A percentile compares a stretch with the other conserved stretches of the same genome.
Evolutionary conservation across 2,329 filamentous ascomycete species (phyloP).

Genomic region (Aspergillus candidus): DNA sequence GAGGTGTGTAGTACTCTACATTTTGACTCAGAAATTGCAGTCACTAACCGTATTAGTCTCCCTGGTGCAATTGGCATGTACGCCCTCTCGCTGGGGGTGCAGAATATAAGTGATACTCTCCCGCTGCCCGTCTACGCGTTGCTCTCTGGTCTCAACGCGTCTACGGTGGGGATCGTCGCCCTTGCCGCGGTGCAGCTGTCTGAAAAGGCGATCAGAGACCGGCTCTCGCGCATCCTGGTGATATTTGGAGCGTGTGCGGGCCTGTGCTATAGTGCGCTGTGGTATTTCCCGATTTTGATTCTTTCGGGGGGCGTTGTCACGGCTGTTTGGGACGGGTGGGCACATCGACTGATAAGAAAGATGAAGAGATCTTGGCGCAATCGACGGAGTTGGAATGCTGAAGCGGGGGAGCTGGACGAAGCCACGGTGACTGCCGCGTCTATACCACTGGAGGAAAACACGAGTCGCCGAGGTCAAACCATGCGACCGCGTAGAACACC

Average conservation of each 20-base stretch:
- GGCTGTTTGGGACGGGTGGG: slow-evolving; percentile 52
- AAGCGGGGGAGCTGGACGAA: slow-evolving; percentile 9
- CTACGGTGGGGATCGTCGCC: slow-evolving; percentile 66
- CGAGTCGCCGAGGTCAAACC: no score
- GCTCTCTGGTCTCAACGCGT: slow-evolving; percentile 64
- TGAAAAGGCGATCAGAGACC: slow-evolving; percentile 61
- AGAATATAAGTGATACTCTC: slow-evolving; percentile 52
- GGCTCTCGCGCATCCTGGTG: slow-evolving; percentile 56
- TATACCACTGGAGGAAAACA: not conserved
- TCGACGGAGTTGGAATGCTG: slow-evolving; percentile 9
- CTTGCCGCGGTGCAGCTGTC: slow-evolving; percentile 63
- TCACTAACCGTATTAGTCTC: slow-evolving; percentile 40
- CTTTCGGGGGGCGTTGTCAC: slow-evolving; percentile 48
- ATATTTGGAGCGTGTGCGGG: slow-evolving; percentile 60
- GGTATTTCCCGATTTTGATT: slow-evolving; percentile 68
- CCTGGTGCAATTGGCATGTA: slow-evolving; percentile 68
- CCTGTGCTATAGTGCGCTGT: slow-evolving; percentile 64
- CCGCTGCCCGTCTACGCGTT: slow-evolving; percentile 61
- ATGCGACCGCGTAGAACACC: not conserved
- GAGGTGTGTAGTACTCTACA: slow-evolving; percentile 41
- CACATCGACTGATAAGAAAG: slow-evolving; percentile 41
- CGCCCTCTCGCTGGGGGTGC: slow-evolving; percentile 59
- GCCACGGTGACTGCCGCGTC: not conserved
- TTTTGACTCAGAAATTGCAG: not conserved
- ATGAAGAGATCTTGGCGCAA: slow-evolving; percentile 19